Base-by-base conservation (phyloP, 225 moss, liverwort and hornwort genomes). In the Polytrichum formosum region DNA sequence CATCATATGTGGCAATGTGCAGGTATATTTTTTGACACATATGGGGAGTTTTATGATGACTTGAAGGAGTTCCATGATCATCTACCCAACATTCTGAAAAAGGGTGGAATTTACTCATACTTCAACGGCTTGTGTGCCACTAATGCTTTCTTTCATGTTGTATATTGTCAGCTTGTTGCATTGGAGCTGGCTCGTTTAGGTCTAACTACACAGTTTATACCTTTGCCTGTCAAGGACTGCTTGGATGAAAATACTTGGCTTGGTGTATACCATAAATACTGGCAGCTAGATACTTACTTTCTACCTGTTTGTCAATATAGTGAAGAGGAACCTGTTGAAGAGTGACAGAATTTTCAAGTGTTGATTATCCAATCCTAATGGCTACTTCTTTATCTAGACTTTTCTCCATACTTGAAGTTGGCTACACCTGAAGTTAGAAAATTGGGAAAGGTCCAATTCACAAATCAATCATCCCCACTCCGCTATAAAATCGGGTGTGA, bases 1-100 rank as follows among this genome's bases (percentile, higher is more conserved):
- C 1, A 16, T 13, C 46, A 46, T 46, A 3, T 46, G 13, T 46
- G 20, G 17, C 53, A 67, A n/a, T 71, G 56, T 79, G 79, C 90
- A 98, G 97, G 97, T 22, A 83, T 99, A 33, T 99, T 99, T 68
- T 99, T 97, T 69, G 98, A 99, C 70, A 99, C 98, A 1, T 99
- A 94, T 20, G 98, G 98, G 55, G 98, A 99, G 75, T 88, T 77
- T 68, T 94, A 94, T 17, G 92, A 99, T 22, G 98, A 99, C 62
- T 69, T 99, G 81, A 94, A 85, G 73, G 81, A 81, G 64, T 99
- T 99, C 69, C 91, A 94, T 46, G 82, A 87, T 8, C 85, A 78
- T 63, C 70, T 99, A 20, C 98, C 92, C 28, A 85, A 83, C 84
- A 87, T 99, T 10, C 78, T 99, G 61, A 91, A 85, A 65, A 66